Conservation (phyloP, 306 rosid species). For the Dalbergia cultrata region DNA sequence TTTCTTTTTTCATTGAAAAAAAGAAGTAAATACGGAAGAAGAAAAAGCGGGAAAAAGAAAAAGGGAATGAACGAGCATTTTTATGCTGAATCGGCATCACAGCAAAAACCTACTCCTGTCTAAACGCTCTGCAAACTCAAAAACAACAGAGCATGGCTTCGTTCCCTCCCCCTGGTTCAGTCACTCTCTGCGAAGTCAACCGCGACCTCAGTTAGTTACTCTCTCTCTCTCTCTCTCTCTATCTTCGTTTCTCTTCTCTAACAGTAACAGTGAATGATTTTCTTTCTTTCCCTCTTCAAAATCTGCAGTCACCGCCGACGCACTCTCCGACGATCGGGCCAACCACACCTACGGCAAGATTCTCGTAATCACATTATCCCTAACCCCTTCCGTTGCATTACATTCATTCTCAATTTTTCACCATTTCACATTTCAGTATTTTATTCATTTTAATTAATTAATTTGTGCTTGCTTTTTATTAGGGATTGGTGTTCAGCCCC, state of each 20-base stretch:
- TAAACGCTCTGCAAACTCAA: neutral
- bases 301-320: conserved; percentile 78
- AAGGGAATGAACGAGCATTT: conserved; percentile 2
- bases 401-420: no score
- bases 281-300: neutral
- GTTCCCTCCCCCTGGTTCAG: conserved; percentile 80
- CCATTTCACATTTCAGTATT: neutral
- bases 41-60: conserved; percentile 48
- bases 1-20: no score
- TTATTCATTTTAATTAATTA: neutral
- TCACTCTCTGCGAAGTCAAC: conserved; percentile 92
- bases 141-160: conserved; percentile 62
- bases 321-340: conserved; percentile 82
- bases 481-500: conserved; percentile 93
- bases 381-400: neutral
- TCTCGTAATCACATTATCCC: conserved; percentile 54
- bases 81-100: neutral
- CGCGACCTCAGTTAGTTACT: conserved; percentile 73
- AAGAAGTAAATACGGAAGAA: neutral
- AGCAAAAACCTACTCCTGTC: conserved; percentile 46
- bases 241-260: neutral
- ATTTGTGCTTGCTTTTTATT: neutral
- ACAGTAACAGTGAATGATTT: neutral
- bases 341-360: conserved; percentile 78
- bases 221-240: conserved; percentile 1